Base-by-base conservation (phyloP, 2,329 filamentous ascomycete species). In the Aspergillus viridinutans region DNA sequence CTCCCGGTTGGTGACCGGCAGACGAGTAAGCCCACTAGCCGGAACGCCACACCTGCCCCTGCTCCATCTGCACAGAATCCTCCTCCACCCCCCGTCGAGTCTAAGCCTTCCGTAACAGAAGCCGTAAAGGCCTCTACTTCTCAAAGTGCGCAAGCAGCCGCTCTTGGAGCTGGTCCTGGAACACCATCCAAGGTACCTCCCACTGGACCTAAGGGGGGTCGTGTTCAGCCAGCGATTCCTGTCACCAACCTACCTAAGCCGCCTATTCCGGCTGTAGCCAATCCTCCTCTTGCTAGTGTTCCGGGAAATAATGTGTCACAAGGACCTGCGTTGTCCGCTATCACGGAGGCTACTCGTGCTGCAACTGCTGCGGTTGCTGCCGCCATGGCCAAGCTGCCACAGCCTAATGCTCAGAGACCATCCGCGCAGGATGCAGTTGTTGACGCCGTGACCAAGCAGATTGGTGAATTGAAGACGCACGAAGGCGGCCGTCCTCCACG, bases 301-400 rank as follows among this genome's bases (percentile, higher is more conserved):
- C 53, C 64, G 45, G 66, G 64, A 10, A 67, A 61, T 35, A 65
- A 60, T 53, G 61, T 62, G n/a, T 59, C 69, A 14, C 70, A 72
- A 54, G 66, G 68, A 35, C 61, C 63, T n/a, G 62, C 67, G 32
- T 67, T 70, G 53, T 68, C 72, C 28, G 72, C 75, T 2, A 74
- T 78, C 62, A 76, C 78, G 35, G 77, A 80, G 62, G 79, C 78
- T 7, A 78, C 76, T 49, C 73, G 74, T 54, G 76, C 78, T 38
- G 78, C 80, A n/a, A 77, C 76, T 49, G 77, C 78, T 52, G 79
- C 79, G 35, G 80, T 81, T 53, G 78, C 77, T 26, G 75, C 76
- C 21, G 80, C 79, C 3, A 80, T 81, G 79, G 79, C 79, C 17
- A 81, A 81, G 59, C 61, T 81, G 40, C 71, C 75, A 4, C 72